Percentiles rank a stretch among this genome's conserved stretches.
Conservation (phyloP, 108 stramenopile species). For the Cyclotella choctawhatcheeana region DNA sequence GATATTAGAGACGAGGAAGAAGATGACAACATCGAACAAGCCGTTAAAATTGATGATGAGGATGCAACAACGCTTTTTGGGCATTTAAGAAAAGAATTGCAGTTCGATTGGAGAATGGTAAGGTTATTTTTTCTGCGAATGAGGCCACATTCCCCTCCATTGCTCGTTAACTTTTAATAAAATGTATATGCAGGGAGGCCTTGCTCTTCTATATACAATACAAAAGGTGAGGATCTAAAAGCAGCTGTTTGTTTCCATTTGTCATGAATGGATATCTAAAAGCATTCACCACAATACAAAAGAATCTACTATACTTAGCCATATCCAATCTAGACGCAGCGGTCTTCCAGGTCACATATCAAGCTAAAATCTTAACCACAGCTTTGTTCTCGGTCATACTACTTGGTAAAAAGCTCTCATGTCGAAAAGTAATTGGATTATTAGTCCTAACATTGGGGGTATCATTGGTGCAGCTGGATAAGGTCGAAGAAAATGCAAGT, state of each 20-base stretch:
- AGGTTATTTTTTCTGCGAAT: background rate
- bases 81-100: conserved; percentile 39
- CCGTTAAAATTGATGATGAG: background rate
- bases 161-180: too few species aligned
- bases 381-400: conserved; percentile 94
- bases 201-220: conserved; percentile 91
- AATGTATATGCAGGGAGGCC: too few species aligned
- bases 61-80: conserved; percentile 15
- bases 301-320: conserved; percentile 97
- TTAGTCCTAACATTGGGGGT: conserved; percentile 92
- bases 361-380: conserved; percentile 97
- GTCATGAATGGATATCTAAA: too few species aligned
- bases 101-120: conserved; percentile 55
- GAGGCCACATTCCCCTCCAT: conserved; percentile 87
- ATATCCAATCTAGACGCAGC: conserved; percentile 96
- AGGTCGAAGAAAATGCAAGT: conserved; percentile 40
- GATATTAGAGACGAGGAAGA: background rate
- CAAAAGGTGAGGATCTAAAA: too few species aligned
- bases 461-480: conserved; percentile 83
- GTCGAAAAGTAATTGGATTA: conserved; percentile 63
- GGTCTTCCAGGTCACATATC: conserved; percentile 97
- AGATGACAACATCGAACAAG: background rate
- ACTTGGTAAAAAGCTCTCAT: conserved; percentile 82
- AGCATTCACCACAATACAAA: too few species aligned
- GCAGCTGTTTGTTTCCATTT: too few species aligned